phyloP scores from a whole-genome alignment of 2,329 filamentous ascomycete genomes.

The Hypoxylon rubiginosum region DNA sequence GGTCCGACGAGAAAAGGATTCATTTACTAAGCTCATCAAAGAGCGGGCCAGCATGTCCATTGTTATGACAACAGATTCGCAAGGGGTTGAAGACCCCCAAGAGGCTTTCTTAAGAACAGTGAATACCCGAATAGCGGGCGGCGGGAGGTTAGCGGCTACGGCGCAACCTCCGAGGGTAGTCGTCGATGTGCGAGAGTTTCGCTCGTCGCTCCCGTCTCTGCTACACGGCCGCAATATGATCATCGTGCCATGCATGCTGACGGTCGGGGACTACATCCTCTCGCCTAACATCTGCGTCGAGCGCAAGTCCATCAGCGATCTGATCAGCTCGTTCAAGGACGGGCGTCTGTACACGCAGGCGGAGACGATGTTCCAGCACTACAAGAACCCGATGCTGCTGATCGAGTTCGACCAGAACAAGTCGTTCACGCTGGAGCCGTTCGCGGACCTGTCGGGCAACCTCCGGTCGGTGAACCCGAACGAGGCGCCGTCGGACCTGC shows the following conservation, averaged over 20 bases:
- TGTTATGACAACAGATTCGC: constrained; percentile 80
- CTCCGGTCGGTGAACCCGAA: constrained; percentile 73
- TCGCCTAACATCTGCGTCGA: constrained; percentile 93
- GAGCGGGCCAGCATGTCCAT: constrained; percentile 95
- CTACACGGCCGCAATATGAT: constrained; percentile 90
- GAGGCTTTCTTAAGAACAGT: constrained; percentile 94
- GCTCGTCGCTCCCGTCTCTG: constrained; percentile 90
- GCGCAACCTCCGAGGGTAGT: constrained; percentile 90
- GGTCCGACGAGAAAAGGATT: constrained; percentile 94
- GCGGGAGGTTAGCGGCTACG: constrained; percentile 85
- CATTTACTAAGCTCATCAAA: constrained; percentile 93
- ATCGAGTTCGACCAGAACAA: constrained; percentile 99
- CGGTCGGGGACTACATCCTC: constrained; percentile 95
- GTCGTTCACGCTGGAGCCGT: constrained; percentile 91
- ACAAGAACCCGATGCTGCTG: constrained; percentile 88
- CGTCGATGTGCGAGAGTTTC: constrained; percentile 95
- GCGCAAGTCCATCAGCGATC: constrained; percentile 90
- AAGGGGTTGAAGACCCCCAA: constrained; percentile 82
- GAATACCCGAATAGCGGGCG: constrained; percentile 96
- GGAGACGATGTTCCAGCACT: constrained; percentile 94
- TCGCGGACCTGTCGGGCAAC: constrained; percentile 75
- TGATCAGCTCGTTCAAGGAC: constrained; percentile 92
- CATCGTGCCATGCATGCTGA: constrained; percentile 94
- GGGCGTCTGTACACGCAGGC: constrained; percentile 92
- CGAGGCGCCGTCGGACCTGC: constrained; percentile 78